These are phyloP conservation scores for Didymella sp. DNA, from an alignment of 2,329 filamentous ascomycete species.

Conservation along the genomic window DNA sequence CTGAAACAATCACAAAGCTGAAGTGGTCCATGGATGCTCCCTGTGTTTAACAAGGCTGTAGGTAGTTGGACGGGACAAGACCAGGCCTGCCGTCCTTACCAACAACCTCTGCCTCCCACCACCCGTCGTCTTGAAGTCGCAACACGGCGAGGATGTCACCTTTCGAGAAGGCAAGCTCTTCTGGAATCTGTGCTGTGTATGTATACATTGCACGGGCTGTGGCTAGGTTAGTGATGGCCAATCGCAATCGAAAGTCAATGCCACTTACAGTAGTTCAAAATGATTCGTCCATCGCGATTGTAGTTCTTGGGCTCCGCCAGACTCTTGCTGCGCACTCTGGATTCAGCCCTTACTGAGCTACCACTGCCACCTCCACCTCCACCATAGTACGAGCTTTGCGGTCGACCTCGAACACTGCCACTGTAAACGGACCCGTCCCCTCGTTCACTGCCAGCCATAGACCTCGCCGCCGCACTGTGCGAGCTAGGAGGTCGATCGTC, in stretches of 20 bases:
- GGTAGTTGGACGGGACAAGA: conserved; percentile 71
- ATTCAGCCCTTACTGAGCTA: conserved; percentile 48
- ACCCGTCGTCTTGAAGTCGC: conserved; percentile 93
- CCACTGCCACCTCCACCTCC: conserved; percentile 30
- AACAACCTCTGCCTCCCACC: conserved; percentile 98
- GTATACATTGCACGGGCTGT: conserved; percentile 91
- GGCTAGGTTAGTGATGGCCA: conserved; percentile 11
- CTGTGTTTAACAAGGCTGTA: conserved; percentile 61
- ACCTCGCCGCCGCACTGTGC: conserved; percentile 55
- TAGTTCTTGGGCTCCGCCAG: conserved; percentile 85
- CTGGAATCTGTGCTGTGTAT: conserved; percentile 92
- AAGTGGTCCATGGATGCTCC: not conserved
- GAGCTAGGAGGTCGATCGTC: conserved; percentile 59
- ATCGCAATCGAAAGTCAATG: not conserved
- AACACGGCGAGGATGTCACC: conserved; percentile 89
- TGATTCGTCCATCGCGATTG: conserved; percentile 83
- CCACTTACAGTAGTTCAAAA: conserved; percentile 90
- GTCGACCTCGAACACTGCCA: conserved; percentile 38
- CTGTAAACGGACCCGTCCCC: conserved; percentile 45
- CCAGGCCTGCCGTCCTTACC: conserved; percentile 64
- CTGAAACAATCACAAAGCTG: not conserved
- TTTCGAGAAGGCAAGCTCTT: conserved; percentile 91
- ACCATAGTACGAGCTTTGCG: conserved; percentile 55
- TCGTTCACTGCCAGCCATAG: conserved; percentile 48
- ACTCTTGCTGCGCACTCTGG: conserved; percentile 75